Base-by-base conservation (phyloP, 2,329 filamentous ascomycete genomes). In the Phialophora tarda region DNA sequence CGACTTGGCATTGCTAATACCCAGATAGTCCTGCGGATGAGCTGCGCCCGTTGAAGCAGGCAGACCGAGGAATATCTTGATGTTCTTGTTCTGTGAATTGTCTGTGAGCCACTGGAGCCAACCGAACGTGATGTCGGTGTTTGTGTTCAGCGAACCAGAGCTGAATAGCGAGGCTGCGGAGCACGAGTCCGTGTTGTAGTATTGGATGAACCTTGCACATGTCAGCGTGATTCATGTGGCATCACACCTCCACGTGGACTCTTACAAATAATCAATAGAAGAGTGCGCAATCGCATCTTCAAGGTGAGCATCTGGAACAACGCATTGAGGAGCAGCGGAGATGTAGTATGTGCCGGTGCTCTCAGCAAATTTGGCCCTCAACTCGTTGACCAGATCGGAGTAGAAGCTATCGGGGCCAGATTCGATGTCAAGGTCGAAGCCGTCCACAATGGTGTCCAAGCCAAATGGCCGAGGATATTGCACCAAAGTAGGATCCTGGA, bases 351-450 rank as follows among this genome's bases (percentile, higher is more conserved):
- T 77, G 75, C 85, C 87, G 69, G 79, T 80, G 0, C 83, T 82
- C 17, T 17, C 47, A 4, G 54, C 44, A 23, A 78, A 78, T 70
- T 86, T 80, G 82, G 88, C 88, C 32, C 88, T 85, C 10, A 91
- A 82, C 62, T 83, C 79, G 44, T 82, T 79, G 1, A 84, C 88
- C 71, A 92, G 90, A 1, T 85, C 78, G 0, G 80, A 82, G 78
- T 89, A 86, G 78, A 91, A 88, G 56, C 77, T 77, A 14, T 85
- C 83, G 2, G 75, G 73, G 44, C 75, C 73, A 4, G 85, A 81
- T 78, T 92, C 90, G 68, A 92, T 88, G 75, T 93, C 90, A 69
- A 92, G 87, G 77, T 93, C 90, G 75, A 93, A 92, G 4, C 91
- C 91, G 75, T 93, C 89, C 50, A 93, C 79, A 3, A 86, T 81